Conservation (phyloP, 2,329 filamentous ascomycete species). For the Fusarium stilboides region DNA sequence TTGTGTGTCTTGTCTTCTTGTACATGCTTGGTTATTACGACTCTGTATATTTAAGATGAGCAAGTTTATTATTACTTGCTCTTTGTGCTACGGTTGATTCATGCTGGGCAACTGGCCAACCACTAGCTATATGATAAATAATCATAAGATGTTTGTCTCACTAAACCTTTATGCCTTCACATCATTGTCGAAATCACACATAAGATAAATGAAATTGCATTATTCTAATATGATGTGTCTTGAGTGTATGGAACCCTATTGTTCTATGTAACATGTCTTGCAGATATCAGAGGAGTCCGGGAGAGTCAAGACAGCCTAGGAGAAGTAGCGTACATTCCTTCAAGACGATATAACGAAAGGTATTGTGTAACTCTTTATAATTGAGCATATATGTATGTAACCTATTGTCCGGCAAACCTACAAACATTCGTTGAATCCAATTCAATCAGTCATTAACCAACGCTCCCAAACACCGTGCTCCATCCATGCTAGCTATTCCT, state of each 20-base stretch:
- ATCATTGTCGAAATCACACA: too few relatives aligned
- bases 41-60: not conserved
- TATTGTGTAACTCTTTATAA: slow-evolving; percentile 1
- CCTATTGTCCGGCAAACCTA: slow-evolving; percentile 32
- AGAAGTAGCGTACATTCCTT: too few relatives aligned
- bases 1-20: slow-evolving; percentile 7
- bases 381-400: slow-evolving; percentile 27
- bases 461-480: slow-evolving; percentile 53
- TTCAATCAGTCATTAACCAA: slow-evolving; percentile 32
- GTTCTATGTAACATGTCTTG: too few relatives aligned
- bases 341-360: too few relatives aligned
- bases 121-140: not conserved
- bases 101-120: not conserved
- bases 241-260: too few relatives aligned
- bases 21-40: not conserved
- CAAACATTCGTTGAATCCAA: slow-evolving; percentile 31
- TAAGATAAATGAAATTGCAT: too few relatives aligned
- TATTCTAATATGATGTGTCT: too few relatives aligned
- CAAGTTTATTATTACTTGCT: not conserved
- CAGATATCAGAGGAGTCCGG: too few relatives aligned
- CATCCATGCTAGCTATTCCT: slow-evolving; percentile 37
- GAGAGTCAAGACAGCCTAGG: not conserved
- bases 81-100: not conserved
- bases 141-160: not conserved
- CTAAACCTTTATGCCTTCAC: too few relatives aligned